phyloP scores from a whole-genome alignment of 2,329 filamentous ascomycete species.

The Fusarium sarcochroum region DNA sequence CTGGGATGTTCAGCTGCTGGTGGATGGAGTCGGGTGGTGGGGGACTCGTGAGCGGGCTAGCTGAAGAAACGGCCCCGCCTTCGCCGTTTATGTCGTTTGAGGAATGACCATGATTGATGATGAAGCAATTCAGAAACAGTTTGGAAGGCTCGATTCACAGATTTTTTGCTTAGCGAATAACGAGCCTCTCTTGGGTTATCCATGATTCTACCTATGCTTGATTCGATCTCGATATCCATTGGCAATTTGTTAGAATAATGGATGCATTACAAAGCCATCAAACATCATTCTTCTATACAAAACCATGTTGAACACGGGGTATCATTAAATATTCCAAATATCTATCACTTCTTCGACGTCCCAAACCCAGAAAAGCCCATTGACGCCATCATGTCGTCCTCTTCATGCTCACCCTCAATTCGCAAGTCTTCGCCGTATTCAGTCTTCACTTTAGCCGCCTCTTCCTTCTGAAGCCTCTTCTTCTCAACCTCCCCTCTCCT shows the following conservation, averaged over 20 bases:
- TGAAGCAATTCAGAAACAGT: slow-evolving; percentile 13
- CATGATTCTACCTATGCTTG: not conserved
- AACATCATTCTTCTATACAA: slow-evolving; percentile 17
- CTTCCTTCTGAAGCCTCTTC: slow-evolving; percentile 65
- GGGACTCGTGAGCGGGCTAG: slow-evolving; percentile 24
- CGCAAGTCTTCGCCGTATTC: slow-evolving; percentile 76
- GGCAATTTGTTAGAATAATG: not conserved
- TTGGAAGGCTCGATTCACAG: not conserved
- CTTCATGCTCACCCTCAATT: slow-evolving; percentile 78
- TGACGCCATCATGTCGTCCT: slow-evolving; percentile 78
- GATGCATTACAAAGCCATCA: not conserved
- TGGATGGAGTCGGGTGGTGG: slow-evolving; percentile 34
- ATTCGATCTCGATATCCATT: slow-evolving; percentile 1
- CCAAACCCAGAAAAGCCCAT: slow-evolving; percentile 78
- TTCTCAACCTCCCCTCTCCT: slow-evolving; percentile 69
- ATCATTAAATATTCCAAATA: slow-evolving; percentile 48
- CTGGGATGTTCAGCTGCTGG: slow-evolving; percentile 14
- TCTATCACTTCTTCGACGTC: slow-evolving; percentile 64
- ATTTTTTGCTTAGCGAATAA: not conserved
- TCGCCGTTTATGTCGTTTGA: not conserved
- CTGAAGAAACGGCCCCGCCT: slow-evolving; percentile 28
- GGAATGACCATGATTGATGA: not conserved
- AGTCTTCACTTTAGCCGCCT: slow-evolving; percentile 68
- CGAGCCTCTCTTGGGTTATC: not conserved
- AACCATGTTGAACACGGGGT: slow-evolving; percentile 45